Percentiles rank a stretch among this genome's conserved stretches.
Conservation (phyloP, 225 moss, liverwort and hornwort species). For the Bryoerythrophyllum caledonicum region DNA sequence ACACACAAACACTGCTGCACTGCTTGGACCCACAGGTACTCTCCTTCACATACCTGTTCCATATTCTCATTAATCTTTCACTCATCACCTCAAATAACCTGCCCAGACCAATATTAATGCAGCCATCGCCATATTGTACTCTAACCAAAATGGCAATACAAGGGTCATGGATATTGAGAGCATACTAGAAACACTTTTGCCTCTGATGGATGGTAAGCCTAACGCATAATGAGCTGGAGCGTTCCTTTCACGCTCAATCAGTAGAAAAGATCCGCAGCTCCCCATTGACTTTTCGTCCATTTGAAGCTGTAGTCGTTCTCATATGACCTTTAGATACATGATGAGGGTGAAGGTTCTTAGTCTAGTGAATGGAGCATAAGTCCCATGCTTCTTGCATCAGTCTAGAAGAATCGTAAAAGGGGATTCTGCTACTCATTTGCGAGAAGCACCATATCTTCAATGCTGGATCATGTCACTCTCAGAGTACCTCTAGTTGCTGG, state of each 20-base stretch:
- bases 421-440: neutral
- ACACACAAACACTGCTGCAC: constrained; percentile 44
- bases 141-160: too few species aligned
- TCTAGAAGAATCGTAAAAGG: neutral
- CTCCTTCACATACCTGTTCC: too few species aligned
- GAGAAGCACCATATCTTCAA: neutral
- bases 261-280: too few species aligned
- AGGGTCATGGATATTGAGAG: too few species aligned
- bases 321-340: neutral
- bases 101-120: neutral
- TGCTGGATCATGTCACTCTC: constrained; percentile 6
- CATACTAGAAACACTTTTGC: too few species aligned
- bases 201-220: too few species aligned
- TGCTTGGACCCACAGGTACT: constrained; percentile 38
- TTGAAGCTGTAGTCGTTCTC: too few species aligned
- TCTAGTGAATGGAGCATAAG: neutral
- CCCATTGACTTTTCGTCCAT: too few species aligned
- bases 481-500: neutral
- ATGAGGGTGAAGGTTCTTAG: neutral
- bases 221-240: too few species aligned
- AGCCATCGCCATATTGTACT: neutral
- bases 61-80: neutral
- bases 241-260: too few species aligned
- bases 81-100: neutral
- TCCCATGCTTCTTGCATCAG: constrained; percentile 2